These are phyloP conservation scores for Rhodotorula kratochvilovae DNA, from an alignment of 768 basidiomycete species.

Conservation along the genomic window DNA sequence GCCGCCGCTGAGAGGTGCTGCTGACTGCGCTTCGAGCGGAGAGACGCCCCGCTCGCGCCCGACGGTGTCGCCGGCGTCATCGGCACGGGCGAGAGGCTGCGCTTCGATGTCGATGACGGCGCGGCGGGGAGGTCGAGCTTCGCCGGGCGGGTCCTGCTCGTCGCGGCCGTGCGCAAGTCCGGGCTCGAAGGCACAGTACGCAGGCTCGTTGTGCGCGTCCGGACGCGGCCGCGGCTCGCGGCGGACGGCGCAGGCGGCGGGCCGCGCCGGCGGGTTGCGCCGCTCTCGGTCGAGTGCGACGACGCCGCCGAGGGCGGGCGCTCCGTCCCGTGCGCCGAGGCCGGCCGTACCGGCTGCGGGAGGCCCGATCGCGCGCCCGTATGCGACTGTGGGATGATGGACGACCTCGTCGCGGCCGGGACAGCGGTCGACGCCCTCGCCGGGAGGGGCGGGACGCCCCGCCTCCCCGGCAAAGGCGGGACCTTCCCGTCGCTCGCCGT, in stretches of 20 bases:
- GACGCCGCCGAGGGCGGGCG: background rate
- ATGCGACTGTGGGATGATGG: no score
- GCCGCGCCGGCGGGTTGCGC: background rate
- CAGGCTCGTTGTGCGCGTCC: slow-evolving; percentile 13
- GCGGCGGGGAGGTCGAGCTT: background rate
- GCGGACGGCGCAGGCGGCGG: slow-evolving; percentile 32
- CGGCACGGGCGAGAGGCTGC: slow-evolving; percentile 1
- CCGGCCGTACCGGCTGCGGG: slow-evolving; percentile 1
- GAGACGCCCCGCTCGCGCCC: background rate
- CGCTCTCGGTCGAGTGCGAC: background rate
- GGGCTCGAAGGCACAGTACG: slow-evolving; percentile 2
- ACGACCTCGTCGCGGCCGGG: no score
- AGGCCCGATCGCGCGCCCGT: background rate
- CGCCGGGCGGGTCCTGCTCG: background rate
- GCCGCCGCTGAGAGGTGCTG: slow-evolving; percentile 13
- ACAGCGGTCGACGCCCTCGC: background rate
- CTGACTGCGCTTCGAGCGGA: slow-evolving; percentile 15
- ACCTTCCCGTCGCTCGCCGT: slow-evolving; percentile 4
- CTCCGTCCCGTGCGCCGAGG: slow-evolving; percentile 6
- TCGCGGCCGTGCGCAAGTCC: background rate
- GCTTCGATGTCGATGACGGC: background rate
- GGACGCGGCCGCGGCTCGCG: slow-evolving; percentile 17
- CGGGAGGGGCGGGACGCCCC: background rate
- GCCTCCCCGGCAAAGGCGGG: background rate
- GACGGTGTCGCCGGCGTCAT: slow-evolving; percentile 4